phyloP scores from a whole-genome alignment of 2,329 filamentous ascomycete species.

The Fusarium tuaranense region DNA sequence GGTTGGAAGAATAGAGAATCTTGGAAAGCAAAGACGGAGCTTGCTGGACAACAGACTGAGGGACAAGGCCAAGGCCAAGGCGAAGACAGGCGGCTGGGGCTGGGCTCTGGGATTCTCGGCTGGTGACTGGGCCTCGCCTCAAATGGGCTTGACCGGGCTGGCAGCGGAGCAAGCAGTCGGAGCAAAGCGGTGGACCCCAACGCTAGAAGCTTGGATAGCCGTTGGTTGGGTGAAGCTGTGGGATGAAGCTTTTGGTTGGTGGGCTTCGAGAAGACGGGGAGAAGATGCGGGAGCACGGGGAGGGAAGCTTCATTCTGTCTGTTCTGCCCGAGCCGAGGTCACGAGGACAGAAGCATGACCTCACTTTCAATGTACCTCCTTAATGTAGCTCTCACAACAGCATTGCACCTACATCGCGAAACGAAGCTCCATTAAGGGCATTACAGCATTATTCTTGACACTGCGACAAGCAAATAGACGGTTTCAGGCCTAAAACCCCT shows the following conservation, averaged over 20 bases:
- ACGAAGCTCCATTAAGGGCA: background rate
- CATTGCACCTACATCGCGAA: background rate
- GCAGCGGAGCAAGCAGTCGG: background rate
- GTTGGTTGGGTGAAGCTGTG: conserved; percentile 11
- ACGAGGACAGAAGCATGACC: conserved; percentile 39
- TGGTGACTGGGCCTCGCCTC: conserved; percentile 6
- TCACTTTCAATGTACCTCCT: conserved; percentile 26
- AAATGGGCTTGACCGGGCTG: conserved; percentile 3
- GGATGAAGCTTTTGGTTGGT: conserved; percentile 11
- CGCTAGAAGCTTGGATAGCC: conserved; percentile 18
- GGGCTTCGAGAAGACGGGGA: conserved; percentile 27
- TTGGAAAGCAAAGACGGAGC: conserved; percentile 5
- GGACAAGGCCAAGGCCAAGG: conserved; percentile 5
- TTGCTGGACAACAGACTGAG: conserved; percentile 27
- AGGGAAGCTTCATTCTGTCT: background rate
- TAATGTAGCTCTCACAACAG: conserved; percentile 13
- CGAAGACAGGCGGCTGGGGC: conserved; percentile 25
- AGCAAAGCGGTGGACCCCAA: background rate
- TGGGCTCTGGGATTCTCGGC: background rate
- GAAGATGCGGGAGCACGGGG: background rate
- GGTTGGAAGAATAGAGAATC: conserved; percentile 16
- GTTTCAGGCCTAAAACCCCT: background rate
- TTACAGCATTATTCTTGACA: background rate
- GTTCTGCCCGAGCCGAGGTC: conserved; percentile 11
- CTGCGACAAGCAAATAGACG: background rate